Evolutionary conservation across 148 eudicot species (phyloP).

Genomic region (Agrostemma githago): DNA sequence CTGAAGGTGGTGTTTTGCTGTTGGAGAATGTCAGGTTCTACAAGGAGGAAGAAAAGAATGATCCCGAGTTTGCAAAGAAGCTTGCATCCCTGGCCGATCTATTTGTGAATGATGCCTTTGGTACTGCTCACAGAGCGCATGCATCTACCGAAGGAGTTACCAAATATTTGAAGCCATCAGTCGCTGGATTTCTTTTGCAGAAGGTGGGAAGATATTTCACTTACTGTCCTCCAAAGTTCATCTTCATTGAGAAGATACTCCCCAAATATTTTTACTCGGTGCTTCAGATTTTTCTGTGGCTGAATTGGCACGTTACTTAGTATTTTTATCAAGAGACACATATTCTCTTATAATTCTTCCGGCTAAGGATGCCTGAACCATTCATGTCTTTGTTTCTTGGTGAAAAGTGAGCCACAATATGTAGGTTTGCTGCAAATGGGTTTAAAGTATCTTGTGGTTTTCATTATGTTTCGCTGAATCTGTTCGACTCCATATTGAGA

Average conservation of each 20-base stretch:
- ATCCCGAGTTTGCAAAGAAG: conserved; percentile 90
- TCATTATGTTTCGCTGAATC: too few relatives aligned
- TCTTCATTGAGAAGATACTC: background rate
- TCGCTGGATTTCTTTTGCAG: conserved; percentile 91
- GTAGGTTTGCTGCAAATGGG: too few relatives aligned
- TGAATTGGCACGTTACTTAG: too few relatives aligned
- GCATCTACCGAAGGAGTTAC: conserved; percentile 96
- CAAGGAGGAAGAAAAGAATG: conserved; percentile 93
- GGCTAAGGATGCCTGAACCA: too few relatives aligned
- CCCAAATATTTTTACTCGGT: background rate
- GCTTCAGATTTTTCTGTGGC: too few relatives aligned
- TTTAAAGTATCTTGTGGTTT: too few relatives aligned
- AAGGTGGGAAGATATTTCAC: conserved; percentile 42
- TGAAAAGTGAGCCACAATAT: too few relatives aligned
- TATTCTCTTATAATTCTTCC: too few relatives aligned
- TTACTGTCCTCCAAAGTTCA: conserved; percentile 2
- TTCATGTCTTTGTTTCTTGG: too few relatives aligned
- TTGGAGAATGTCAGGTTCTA: conserved; percentile 90
- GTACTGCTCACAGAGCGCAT: conserved; percentile 95
- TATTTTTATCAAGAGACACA: too few relatives aligned
- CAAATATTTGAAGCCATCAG: conserved; percentile 85
- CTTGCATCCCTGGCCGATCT: conserved; percentile 91
- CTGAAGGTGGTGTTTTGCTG: conserved; percentile 86
- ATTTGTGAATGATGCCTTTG: conserved; percentile 91
- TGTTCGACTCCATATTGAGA: too few relatives aligned